A percentile compares a stretch with the other conserved stretches of the same genome.
These are phyloP conservation scores for Cenchrus fungigraminus DNA, from an alignment of 176 grass and related monocot genomes.

Conservation along the genomic window DNA sequence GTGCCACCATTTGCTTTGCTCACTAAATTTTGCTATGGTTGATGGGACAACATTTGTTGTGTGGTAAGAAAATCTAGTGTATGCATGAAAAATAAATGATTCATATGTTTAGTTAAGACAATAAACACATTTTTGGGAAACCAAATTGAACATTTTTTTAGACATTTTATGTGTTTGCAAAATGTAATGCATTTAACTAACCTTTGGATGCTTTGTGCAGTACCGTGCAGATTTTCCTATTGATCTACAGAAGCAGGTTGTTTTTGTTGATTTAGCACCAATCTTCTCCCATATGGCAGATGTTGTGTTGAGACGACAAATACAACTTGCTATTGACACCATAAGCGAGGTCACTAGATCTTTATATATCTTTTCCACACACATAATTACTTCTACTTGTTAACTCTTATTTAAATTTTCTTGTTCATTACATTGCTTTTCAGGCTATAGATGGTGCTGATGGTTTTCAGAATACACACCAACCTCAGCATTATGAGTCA, in stretches of 20 bases:
- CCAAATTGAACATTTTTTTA: conserved; percentile 2
- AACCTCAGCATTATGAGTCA: conserved; percentile 74
- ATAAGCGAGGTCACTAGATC: conserved; percentile 65
- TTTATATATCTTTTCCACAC: conserved; percentile 7
- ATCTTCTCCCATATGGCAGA: conserved; percentile 81
- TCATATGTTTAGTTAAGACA: background rate
- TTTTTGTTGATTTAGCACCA: conserved; percentile 90
- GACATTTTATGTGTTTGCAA: conserved; percentile 20
- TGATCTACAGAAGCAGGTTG: conserved; percentile 65
- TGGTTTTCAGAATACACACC: conserved; percentile 92
- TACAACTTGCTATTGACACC: conserved; percentile 65
- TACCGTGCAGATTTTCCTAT: conserved; percentile 93
- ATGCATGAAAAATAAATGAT: too few species aligned
- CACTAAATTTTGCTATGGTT: background rate
- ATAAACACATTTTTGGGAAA: background rate
- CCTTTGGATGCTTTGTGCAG: conserved; percentile 64
- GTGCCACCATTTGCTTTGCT: background rate
- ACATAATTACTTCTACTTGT: conserved; percentile 24
- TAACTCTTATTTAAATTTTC: conserved; percentile 38
- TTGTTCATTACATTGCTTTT: conserved; percentile 38
- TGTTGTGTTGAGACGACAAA: conserved; percentile 73
- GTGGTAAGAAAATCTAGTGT: background rate
- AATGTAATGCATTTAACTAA: conserved; percentile 23
- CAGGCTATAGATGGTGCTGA: conserved; percentile 88
- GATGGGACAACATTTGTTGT: background rate